A percentile compares a stretch with the other conserved stretches of the same genome.
Evolutionary conservation across 2,329 filamentous ascomycete genomes (phyloP).

Genomic region (Venturia effusa): DNA sequence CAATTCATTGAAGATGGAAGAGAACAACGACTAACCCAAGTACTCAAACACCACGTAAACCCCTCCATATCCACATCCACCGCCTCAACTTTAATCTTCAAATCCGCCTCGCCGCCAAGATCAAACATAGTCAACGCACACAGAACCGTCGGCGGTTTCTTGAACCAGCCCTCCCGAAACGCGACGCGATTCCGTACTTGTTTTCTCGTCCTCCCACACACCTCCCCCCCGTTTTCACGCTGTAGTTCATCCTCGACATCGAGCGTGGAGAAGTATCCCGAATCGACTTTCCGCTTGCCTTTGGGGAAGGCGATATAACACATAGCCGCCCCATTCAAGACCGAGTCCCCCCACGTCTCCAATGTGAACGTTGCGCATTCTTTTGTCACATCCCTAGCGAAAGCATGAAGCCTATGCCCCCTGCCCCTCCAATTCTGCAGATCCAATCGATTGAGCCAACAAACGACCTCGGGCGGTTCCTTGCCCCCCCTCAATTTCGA

Average conservation of each 20-base stretch:
- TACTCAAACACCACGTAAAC: slow-evolving; percentile 20
- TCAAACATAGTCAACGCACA: slow-evolving; percentile 21
- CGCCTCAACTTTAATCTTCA: slow-evolving; percentile 17
- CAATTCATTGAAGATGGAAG: no score
- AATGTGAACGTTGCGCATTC: slow-evolving; percentile 19
- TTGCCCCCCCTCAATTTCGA: slow-evolving; percentile 14
- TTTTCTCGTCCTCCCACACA: slow-evolving; percentile 14
- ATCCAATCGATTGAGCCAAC: slow-evolving; percentile 21
- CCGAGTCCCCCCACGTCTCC: slow-evolving; percentile 18
- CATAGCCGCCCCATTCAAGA: slow-evolving; percentile 19
- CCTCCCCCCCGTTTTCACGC: slow-evolving; percentile 13
- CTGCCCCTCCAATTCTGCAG: slow-evolving; percentile 14
- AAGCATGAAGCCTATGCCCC: slow-evolving; percentile 18
- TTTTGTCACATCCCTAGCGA: slow-evolving; percentile 15
- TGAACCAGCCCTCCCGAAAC: slow-evolving; percentile 16
- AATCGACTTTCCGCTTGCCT: slow-evolving; percentile 17
- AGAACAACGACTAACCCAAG: slow-evolving; percentile 16
- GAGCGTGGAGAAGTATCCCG: slow-evolving; percentile 17
- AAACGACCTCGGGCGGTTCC: slow-evolving; percentile 17
- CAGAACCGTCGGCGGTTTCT: slow-evolving; percentile 19
- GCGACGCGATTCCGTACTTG: slow-evolving; percentile 15
- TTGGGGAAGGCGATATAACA: slow-evolving; percentile 22
- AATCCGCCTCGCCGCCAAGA: slow-evolving; percentile 18
- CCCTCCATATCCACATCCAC: slow-evolving; percentile 17
- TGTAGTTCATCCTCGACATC: slow-evolving; percentile 13